Percentiles rank a stretch among this genome's conserved stretches.
These are phyloP conservation scores for Penicillium sp. DNA, from an alignment of 2,329 filamentous ascomycete species.

Conservation along the genomic window DNA sequence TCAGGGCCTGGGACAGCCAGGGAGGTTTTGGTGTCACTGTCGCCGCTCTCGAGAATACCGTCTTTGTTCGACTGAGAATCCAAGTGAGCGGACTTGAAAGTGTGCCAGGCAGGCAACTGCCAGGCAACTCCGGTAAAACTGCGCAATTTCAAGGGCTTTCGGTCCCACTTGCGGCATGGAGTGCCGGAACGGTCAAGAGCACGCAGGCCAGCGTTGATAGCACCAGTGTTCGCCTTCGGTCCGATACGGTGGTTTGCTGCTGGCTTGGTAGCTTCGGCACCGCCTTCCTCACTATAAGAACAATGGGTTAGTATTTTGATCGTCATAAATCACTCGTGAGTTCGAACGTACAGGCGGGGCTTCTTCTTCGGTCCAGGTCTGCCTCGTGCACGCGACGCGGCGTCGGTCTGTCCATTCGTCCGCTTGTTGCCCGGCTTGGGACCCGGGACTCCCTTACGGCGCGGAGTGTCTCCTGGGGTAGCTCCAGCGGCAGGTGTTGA, in stretches of 20 bases:
- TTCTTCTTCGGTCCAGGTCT: slow-evolving; percentile 98
- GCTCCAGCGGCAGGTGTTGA: slow-evolving; percentile 42
- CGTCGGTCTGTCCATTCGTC: slow-evolving; percentile 38
- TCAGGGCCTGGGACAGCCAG: slow-evolving; percentile 40
- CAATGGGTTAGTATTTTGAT: neutral
- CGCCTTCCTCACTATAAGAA: slow-evolving; percentile 51
- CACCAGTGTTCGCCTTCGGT: slow-evolving; percentile 93
- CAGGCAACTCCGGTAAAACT: slow-evolving; percentile 87
- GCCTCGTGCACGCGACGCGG: slow-evolving; percentile 63
- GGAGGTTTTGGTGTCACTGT: slow-evolving; percentile 58
- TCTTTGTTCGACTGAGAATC: slow-evolving; percentile 53
- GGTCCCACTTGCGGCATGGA: slow-evolving; percentile 88
- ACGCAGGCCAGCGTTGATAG: slow-evolving; percentile 93
- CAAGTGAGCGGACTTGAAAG: slow-evolving; percentile 40
- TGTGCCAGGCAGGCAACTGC: slow-evolving; percentile 80
- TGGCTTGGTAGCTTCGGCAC: slow-evolving; percentile 44
- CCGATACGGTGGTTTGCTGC: slow-evolving; percentile 73
- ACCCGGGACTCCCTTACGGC: slow-evolving; percentile 75
- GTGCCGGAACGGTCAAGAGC: slow-evolving; percentile 90
- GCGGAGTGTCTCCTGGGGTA: slow-evolving; percentile 51
- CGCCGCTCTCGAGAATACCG: slow-evolving; percentile 55
- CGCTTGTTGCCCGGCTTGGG: slow-evolving; percentile 66
- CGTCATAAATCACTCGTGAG: neutral
- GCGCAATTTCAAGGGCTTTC: slow-evolving; percentile 79
- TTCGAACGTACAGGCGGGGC: slow-evolving; percentile 74